Percentiles rank a stretch among this genome's conserved stretches.
These are phyloP conservation scores for Saturnispora zaruensis DNA, from an alignment of 805 yeast genomes.

Conservation along the genomic window DNA sequence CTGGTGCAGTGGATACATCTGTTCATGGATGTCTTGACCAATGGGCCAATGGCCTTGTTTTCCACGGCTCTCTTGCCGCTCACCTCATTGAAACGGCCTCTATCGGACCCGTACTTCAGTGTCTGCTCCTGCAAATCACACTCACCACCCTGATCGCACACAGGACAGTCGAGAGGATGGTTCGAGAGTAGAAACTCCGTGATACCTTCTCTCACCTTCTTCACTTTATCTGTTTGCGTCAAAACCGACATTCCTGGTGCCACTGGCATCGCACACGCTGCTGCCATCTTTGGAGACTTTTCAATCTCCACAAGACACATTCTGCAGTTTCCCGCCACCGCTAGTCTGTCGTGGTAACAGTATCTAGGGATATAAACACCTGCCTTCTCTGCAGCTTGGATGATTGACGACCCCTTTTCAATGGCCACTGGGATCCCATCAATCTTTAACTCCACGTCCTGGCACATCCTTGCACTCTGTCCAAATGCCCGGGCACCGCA, in stretches of 20 bases:
- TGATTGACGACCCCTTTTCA: conserved; percentile 80
- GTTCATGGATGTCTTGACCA: conserved; percentile 85
- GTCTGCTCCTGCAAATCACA: conserved; percentile 89
- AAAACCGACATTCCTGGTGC: conserved; percentile 81
- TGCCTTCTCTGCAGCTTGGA: conserved; percentile 88
- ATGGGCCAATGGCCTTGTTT: conserved; percentile 84
- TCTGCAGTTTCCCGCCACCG: conserved; percentile 88
- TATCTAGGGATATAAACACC: conserved; percentile 83
- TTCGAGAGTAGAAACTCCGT: conserved; percentile 82
- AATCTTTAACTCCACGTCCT: conserved; percentile 33
- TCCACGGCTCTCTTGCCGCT: conserved; percentile 85
- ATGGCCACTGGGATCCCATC: conserved; percentile 72
- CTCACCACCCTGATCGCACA: conserved; percentile 92
- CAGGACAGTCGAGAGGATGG: conserved; percentile 89
- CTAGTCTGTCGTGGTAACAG: conserved; percentile 86
- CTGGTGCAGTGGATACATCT: conserved; percentile 90
- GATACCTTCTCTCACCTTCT: conserved; percentile 81
- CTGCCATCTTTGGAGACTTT: conserved; percentile 81
- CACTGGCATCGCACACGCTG: conserved; percentile 91
- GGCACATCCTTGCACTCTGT: conserved; percentile 4
- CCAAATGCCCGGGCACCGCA: conserved; percentile 11
- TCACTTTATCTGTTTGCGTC: conserved; percentile 69
- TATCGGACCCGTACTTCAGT: conserved; percentile 72
- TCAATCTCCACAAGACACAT: conserved; percentile 90
- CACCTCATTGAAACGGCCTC: conserved; percentile 77